Evolutionary conservation across 2,329 filamentous ascomycete genomes (phyloP), one percentile per base, ranked within the genome.

Genomic region (Xylariaceae sp.): DNA sequence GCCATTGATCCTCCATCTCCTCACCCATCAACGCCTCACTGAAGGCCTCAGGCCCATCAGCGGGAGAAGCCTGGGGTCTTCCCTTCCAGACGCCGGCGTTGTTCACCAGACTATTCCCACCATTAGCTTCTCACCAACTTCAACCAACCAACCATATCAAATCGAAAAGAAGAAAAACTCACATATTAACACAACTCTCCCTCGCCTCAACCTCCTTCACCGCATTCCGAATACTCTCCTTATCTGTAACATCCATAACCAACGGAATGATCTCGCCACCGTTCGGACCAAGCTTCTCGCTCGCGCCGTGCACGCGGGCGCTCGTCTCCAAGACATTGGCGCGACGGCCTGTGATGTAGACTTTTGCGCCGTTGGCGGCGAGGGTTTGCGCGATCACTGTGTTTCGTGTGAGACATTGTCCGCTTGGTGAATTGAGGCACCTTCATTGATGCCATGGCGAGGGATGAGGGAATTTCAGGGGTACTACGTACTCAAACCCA

Each of bases 121-220:
- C 23, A 30, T 30, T 4, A 30, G 23, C 23, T 30, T 30, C 1
- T 13, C 37, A 6, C 7, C 13, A 15, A 9, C 11, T 23, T 30
- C 7, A 52, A 48, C n/a, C 7, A 10, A 18, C 9, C 37, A 13
- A 41, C 11, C 37, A 8, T 10, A 8, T 10, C 37, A 13, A 3
- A 4, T 7, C 8, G 11, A 41, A 9, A 4, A 37, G 6, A 9
- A 4, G 3, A 4, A 49, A 9, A 49, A 61, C 68, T 63, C 48
- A 71, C 51, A 84, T 67, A 58, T 84, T 79, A 35, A 84, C 78
- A 3, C 78, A 76, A 1, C 76, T 73, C 65, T 84, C 81, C 60
- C 78, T 77, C 59, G 78, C 77, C 66, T 77, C 73, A 61, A 83
- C 75, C 68, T 82, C 77, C 62, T 79, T 76, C 53, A 77, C 78